Evolutionary conservation across 2,329 filamentous ascomycete species (phyloP).

Genomic region (Colletotrichum phormii): DNA sequence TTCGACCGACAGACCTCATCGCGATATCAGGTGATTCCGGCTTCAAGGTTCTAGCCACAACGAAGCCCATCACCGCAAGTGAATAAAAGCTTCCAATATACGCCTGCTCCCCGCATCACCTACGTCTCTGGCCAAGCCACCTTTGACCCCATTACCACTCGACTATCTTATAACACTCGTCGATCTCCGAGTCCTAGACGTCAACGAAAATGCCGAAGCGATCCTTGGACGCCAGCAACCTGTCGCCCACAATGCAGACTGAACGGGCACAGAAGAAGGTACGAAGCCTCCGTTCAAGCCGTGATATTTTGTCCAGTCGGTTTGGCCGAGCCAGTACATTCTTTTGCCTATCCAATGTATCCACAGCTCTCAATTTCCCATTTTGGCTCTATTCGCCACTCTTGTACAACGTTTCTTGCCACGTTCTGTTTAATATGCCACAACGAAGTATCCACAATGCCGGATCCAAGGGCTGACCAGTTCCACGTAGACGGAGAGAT

Average conservation of each 20-base stretch:
- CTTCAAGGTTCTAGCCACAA: constrained; percentile 32
- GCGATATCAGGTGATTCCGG: constrained; percentile 11
- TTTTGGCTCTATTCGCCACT: not conserved
- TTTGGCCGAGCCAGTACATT: not conserved
- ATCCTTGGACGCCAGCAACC: constrained; percentile 45
- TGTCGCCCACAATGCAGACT: constrained; percentile 44
- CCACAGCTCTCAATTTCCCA: too few relatives aligned
- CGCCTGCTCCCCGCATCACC: not conserved
- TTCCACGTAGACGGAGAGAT: constrained; percentile 72
- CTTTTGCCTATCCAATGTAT: not conserved
- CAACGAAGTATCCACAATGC: not conserved
- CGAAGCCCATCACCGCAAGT: constrained; percentile 22
- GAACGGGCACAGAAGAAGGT: constrained; percentile 46
- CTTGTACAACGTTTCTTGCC: not conserved
- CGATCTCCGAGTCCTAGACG: constrained; percentile 20
- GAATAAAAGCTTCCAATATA: not conserved
- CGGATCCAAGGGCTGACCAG: not conserved
- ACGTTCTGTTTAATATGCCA: too few relatives aligned
- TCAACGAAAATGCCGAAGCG: constrained; percentile 52
- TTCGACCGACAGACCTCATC: not conserved
- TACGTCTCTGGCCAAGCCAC: not conserved
- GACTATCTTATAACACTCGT: constrained; percentile 15
- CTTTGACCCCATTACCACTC: not conserved
- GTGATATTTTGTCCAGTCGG: not conserved
- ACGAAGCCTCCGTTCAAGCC: constrained; percentile 28